Evolutionary conservation across 1,284 basidiomycete species (phyloP), one percentile per base, ranked within the genome.

Genomic region (Apiotrichum sp.): DNA sequence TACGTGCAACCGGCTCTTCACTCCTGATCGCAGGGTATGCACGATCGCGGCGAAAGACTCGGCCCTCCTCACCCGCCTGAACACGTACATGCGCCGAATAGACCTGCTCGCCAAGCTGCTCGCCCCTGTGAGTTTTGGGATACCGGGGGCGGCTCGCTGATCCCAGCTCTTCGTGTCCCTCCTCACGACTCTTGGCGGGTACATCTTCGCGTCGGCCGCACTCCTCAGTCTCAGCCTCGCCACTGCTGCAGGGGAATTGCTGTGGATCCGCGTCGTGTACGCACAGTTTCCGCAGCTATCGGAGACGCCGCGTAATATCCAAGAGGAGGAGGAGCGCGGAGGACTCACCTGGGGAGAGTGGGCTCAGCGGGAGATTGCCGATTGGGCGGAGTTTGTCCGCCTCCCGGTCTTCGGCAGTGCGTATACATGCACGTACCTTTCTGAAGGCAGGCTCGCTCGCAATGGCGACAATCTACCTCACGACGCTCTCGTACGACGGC

Each of bases 61-160:
- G 49, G 59, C 48, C 8, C 56, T 59, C 3, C 61, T 75, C 10
- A 75, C 71, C 0, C 42, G 49, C n/a, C 61, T 77, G 39, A 78
- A 78, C 59, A 74, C 76, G 33, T 71, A 55, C 36, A 72, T 78
- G 54, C 71, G 79, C 1, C 69, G 79, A 11, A 77, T 79, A 38
- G 78, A 79, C 59, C 68, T 81, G 1, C 56, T 78, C 10, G 76
- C 72, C 33, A 80, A 79, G 63, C 71, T 81, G 4, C 47, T 76
- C 10, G 71, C 78, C 1, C 79, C 80, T 0, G 65, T 68, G 46
- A 22, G 64, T 55, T 10, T 4, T 2, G 9, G 31, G 2, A 32
- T 16, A n/a, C 3, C 14, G 13, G 46, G 22, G 22, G 22, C 22
- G 22, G 22, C n/a, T 3, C 5, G n/a, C 39, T 42, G 4, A 39